Evolutionary conservation across 805 yeast species (phyloP).

Genomic region (Wickerhamiella qilinensis): DNA sequence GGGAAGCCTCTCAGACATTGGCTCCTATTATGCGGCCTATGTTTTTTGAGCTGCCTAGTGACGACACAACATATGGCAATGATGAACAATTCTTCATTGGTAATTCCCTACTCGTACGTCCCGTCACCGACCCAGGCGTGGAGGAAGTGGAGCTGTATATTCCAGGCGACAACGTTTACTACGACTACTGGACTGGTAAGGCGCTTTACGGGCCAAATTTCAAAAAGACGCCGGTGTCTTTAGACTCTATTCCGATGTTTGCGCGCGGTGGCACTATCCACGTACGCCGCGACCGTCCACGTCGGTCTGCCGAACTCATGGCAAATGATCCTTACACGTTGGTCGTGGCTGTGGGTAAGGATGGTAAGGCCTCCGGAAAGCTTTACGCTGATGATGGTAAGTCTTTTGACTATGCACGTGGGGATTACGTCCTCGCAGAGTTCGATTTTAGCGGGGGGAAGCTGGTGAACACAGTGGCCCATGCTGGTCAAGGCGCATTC

Average conservation of each 20-base stretch:
- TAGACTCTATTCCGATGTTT: slow-evolving; percentile 53
- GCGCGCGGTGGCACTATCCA: slow-evolving; percentile 68
- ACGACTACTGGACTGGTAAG: slow-evolving; percentile 21
- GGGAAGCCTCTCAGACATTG: slow-evolving; percentile 43
- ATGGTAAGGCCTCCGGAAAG: slow-evolving; percentile 37
- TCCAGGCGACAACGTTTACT: slow-evolving; percentile 29
- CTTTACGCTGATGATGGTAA: slow-evolving; percentile 80
- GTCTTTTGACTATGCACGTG: slow-evolving; percentile 38
- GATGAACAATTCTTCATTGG: slow-evolving; percentile 82
- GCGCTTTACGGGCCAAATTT: slow-evolving; percentile 3
- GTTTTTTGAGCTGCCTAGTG: slow-evolving; percentile 18
- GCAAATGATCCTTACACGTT: slow-evolving; percentile 65
- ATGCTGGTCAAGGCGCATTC: slow-evolving; percentile 3
- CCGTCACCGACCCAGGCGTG: slow-evolving; percentile 47
- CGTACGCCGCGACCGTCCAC: slow-evolving; percentile 49
- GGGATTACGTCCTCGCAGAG: slow-evolving; percentile 32
- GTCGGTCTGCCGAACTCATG: slow-evolving; percentile 71
- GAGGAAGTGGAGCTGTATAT: slow-evolving; percentile 28
- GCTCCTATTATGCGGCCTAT: slow-evolving; percentile 41
- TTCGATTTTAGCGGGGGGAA: slow-evolving; percentile 22
- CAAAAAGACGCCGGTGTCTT: slow-evolving; percentile 25
- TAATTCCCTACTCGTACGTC: slow-evolving; percentile 52
- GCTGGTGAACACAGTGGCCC: slow-evolving; percentile 7
- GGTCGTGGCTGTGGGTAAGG: slow-evolving; percentile 35
- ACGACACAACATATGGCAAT: slow-evolving; percentile 33